Conservation (phyloP, 202 grass and related monocot species). For the Carex arenaria region DNA sequence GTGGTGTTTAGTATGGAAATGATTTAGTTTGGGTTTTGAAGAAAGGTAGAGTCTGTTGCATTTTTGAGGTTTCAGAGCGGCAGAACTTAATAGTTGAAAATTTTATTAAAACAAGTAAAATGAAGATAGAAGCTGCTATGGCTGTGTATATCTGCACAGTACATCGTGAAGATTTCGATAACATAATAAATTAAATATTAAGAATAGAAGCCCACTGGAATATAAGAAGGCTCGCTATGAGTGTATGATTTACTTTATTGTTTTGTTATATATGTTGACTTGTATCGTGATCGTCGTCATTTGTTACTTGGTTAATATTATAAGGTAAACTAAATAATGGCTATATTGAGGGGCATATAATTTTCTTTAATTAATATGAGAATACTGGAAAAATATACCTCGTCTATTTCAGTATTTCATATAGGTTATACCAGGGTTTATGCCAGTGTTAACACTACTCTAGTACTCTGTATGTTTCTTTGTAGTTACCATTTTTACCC, state of each 20-base stretch:
- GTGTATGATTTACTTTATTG: not conserved
- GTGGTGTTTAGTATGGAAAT: not conserved
- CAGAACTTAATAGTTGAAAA: not conserved
- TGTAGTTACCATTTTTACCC: not conserved
- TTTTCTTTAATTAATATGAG: not conserved
- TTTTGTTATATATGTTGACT: not conserved
- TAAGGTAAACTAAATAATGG: not conserved
- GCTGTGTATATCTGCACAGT: not conserved
- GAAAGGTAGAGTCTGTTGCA: not conserved
- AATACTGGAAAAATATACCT: not conserved
- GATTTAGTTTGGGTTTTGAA: not conserved
- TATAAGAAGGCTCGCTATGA: not conserved
- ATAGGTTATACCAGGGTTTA: not conserved
- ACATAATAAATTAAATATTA: not conserved
- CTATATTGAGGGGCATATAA: not conserved
- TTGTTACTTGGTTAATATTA: not conserved
- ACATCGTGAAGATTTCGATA: not conserved
- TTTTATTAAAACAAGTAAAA: not conserved
- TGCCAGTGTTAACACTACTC: not conserved
- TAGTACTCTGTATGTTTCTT: not conserved
- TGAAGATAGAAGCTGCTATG: not conserved
- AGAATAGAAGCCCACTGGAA: not conserved
- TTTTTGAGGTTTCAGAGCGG: not conserved
- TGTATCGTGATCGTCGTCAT: not conserved
- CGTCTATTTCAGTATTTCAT: not conserved